A percentile compares a stretch with the other conserved stretches of the same genome.
phyloP scores from a whole-genome alignment of 2,329 filamentous ascomycete species.

The Hawksworthiomyces lignivorus region DNA sequence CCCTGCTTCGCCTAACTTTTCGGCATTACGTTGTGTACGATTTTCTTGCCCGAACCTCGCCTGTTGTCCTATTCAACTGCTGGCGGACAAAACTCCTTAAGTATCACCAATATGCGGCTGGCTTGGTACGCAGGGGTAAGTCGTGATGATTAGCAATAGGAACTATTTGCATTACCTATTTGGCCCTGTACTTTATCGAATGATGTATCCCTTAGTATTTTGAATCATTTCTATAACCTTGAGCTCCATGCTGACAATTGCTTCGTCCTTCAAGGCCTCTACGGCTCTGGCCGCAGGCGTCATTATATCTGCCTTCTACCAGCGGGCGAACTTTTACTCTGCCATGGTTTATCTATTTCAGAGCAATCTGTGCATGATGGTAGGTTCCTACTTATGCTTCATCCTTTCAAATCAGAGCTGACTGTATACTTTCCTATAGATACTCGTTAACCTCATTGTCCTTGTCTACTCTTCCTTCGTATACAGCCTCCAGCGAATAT shows the following conservation, averaged over 20 bases:
- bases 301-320: conserved; percentile 82
- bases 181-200: not conserved
- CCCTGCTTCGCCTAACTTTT: too few species aligned
- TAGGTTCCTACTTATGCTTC: too few species aligned
- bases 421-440: conserved; percentile 49
- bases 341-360: conserved; percentile 95
- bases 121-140: conserved; percentile 55
- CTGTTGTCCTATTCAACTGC: too few species aligned
- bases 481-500: conserved; percentile 79
- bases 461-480: conserved; percentile 73
- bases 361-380: conserved; percentile 91
- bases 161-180: too few species aligned
- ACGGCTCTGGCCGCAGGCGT: conserved; percentile 77
- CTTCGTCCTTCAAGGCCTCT: conserved; percentile 52
- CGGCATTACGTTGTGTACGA: not conserved
- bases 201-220: not conserved
- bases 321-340: conserved; percentile 96
- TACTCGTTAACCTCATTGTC: conserved; percentile 84
- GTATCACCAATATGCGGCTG: conserved; percentile 45
- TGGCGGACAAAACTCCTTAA: too few species aligned
- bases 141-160: too few species aligned
- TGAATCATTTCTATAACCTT: not conserved
- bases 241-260: not conserved
- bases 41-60: not conserved
- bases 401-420: too few species aligned